Base-by-base conservation (phyloP, 352 stramenopile species). In the Hyphochytrium catenoides region DNA sequence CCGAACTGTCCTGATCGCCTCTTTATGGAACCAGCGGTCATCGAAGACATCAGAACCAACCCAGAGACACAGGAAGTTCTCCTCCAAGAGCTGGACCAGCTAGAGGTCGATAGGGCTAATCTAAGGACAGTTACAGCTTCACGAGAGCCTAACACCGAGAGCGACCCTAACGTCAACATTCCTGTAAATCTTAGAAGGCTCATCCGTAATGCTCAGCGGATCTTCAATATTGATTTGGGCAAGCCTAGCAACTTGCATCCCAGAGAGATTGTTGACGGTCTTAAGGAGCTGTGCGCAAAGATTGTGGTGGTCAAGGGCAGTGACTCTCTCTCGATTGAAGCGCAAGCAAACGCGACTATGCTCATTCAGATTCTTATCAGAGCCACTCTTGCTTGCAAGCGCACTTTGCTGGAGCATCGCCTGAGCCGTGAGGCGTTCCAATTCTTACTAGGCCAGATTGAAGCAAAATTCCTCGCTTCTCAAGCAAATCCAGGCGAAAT, bases 291-390 rank as follows among this genome's bases (percentile, higher is more conserved):
- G 34, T 83, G 88, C 50, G 66, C 86, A 43, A 82, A 87, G 44
- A 71, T 97, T 27, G 74, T 97, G 31, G 88, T 99, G 18, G 88
- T 97, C 18, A 54, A 67, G 21, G 91, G 91, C 24, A 73, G 95
- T 27, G 86, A 96, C 42, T 51, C 59, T 17, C 52, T 98, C 18
- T 92, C 73, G 60, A 60, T 83, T 29, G 88, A 98, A 64, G 91
- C 89, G 0, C 88, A 99, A 54, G 65, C 77, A 42, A 98, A 99
- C 48, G 89, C 90, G 18, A 98, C 89, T 2, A 59, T 94, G 15
- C 75, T 98, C 46, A 97, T 98, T 64, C 66, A 92, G 45, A 97
- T 97, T 50, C 52, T 97, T 32, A 58, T 98, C 28, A 73, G 91
- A 7, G 95, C 76, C 39, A 82, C 84, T 24, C 57, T 99, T 29